Conservation (phyloP, 1,284 basidiomycete species). For the Vanrija sp. region DNA sequence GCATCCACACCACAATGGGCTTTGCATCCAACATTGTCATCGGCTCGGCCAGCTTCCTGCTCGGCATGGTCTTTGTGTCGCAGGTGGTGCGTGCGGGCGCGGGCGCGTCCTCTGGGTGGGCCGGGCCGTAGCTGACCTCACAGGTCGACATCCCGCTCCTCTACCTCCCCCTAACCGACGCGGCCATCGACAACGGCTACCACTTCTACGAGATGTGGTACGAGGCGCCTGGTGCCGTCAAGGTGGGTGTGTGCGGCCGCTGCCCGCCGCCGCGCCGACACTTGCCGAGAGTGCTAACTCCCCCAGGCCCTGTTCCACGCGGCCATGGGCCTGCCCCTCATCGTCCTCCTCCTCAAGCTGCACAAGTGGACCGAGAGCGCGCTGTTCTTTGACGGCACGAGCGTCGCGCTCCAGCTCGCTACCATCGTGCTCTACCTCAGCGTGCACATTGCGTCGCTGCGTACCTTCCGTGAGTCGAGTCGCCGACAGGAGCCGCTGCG, state of each 20-base stretch:
- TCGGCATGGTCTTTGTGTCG: slow-evolving; percentile 83
- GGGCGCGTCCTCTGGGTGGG: background rate
- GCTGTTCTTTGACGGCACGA: slow-evolving; percentile 84
- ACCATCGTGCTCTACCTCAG: slow-evolving; percentile 71
- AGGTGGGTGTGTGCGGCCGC: slow-evolving; percentile 54
- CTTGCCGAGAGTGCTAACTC: background rate
- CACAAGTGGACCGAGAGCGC: slow-evolving; percentile 83
- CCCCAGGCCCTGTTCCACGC: slow-evolving; percentile 73
- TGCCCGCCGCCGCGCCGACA: background rate
- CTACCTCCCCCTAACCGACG: slow-evolving; percentile 59
- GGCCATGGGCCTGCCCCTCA: slow-evolving; percentile 68
- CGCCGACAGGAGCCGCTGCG: background rate
- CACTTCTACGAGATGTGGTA: slow-evolving; percentile 85
- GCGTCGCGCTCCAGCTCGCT: slow-evolving; percentile 69
- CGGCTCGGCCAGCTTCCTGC: slow-evolving; percentile 75
- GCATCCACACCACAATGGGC: slow-evolving; percentile 57
- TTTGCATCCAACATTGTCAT: slow-evolving; percentile 79
- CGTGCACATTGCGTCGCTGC: slow-evolving; percentile 69
- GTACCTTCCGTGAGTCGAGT: slow-evolving; percentile 53
- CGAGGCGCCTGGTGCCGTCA: slow-evolving; percentile 82
- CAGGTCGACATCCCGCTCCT: slow-evolving; percentile 79
- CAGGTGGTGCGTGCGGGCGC: slow-evolving; percentile 47
- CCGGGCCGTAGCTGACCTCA: slow-evolving; percentile 3
- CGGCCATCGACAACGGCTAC: slow-evolving; percentile 67
- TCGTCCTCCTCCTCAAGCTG: slow-evolving; percentile 70